A percentile compares a stretch with the other conserved stretches of the same genome.
Evolutionary conservation across 768 basidiomycete genomes (phyloP).

Genomic region (Leucocoprinus leucothites): DNA sequence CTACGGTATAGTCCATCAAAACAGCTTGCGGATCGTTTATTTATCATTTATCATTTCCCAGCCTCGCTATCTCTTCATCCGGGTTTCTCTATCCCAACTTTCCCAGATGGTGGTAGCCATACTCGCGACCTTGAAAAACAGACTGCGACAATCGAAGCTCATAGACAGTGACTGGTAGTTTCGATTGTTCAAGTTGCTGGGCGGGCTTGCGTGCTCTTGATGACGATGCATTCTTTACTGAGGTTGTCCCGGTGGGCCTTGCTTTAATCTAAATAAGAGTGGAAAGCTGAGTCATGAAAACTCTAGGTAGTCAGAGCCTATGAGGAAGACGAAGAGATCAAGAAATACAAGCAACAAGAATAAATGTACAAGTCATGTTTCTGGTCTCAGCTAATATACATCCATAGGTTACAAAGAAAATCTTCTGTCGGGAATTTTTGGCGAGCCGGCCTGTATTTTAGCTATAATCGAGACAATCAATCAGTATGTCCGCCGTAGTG

Average conservation of each 20-base stretch:
- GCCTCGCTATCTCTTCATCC: constrained; percentile 71
- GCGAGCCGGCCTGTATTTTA: too few relatives aligned
- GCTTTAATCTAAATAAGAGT: neutral
- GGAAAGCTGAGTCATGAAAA: neutral
- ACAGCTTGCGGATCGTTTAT: too few relatives aligned
- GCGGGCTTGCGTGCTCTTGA: constrained; percentile 65
- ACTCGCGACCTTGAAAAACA: constrained; percentile 64
- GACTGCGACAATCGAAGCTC: constrained; percentile 57
- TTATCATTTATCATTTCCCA: constrained; percentile 15
- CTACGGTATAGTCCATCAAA: neutral
- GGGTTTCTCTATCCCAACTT: constrained; percentile 77
- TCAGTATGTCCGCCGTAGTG: too few relatives aligned
- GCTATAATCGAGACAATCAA: too few relatives aligned
- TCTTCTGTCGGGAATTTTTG: too few relatives aligned
- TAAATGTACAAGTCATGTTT: too few relatives aligned
- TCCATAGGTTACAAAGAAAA: too few relatives aligned
- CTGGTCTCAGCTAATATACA: too few relatives aligned
- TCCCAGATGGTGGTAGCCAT: constrained; percentile 75
- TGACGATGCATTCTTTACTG: constrained; percentile 60
- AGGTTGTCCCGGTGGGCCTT: constrained; percentile 34
- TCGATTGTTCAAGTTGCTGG: constrained; percentile 69
- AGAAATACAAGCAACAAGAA: neutral
- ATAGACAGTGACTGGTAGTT: constrained; percentile 63
- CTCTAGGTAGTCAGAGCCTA: constrained; percentile 50
- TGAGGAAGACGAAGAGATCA: constrained; percentile 35